Evolutionary conservation across 495 filamentous ascomycete species (phyloP), one percentile per base, ranked within the genome.

Genomic region (Extremus antarcticus): DNA sequence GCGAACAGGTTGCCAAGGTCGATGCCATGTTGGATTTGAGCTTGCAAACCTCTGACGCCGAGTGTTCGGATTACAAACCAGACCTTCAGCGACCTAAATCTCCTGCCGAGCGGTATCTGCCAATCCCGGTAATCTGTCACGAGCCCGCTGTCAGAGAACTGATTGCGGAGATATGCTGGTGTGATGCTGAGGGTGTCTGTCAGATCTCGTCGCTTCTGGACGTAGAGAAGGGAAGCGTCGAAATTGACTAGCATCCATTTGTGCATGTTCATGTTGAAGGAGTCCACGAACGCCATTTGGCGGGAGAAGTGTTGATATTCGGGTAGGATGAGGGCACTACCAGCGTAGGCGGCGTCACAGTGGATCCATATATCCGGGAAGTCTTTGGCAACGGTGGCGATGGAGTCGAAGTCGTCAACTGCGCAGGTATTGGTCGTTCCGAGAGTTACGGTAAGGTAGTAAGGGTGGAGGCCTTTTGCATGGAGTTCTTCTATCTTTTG

Each of bases 51-150:
- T 48, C 77, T 76, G 51, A 90, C 72, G 0, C 92, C 92, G 64
- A 94, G 96, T 25, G 78, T 84, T 40, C 92, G 78, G 63, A 98
- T 73, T 15, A 98, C 92, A 66, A 96, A 96, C 92, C 92, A 98
- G 63, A 95, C 86, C 75, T 98, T 98, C 48, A 98, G 70, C 0
- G 84, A 79, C 13, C 92, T 76, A 75, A 98, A 97, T n/a, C 92
- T 79, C 7, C 92, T 78, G 13, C 92, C 92, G 0, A 98, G 80
- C 11, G 92, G 92, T 65, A 98, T 95, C 69, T 94, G 90, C 92
- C 92, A 98, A 76, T 98, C 94, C 22, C 92, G 81, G 71, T 98
- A 97, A 66, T 98, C 92, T 35, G 89, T 95, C 1, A 98, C 92
- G 4, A 90, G 76, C 0, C 91, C 91, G 43, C 76, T 77, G 55